Evolutionary conservation across 2,329 filamentous ascomycete species (phyloP), one percentile per base, ranked within the genome.

Genomic region (Sarocladiaceae sp.): DNA sequence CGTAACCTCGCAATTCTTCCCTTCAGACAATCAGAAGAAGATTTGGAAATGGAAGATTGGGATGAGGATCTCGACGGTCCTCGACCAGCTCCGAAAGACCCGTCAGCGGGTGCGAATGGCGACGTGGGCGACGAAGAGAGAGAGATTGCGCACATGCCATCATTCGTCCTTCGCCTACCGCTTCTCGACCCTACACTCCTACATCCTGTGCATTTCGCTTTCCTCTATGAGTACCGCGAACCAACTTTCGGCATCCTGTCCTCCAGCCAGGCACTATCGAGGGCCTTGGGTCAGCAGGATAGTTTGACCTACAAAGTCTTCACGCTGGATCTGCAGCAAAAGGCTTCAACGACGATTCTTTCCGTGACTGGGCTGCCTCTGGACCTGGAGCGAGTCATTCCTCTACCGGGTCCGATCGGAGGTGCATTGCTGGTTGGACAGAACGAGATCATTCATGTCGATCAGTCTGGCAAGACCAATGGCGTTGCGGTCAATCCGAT

Each of bases 191-290:
- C 90, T 50, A 81, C 78, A 51, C 75, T 98, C 54, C 80, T 91
- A 48, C 86, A 95, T 64, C 89, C 91, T 40, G 82, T 96, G 57
- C 88, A 95, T 60, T 79, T 98, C 58, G 83, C 87, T 45, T 98
- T 98, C 63, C 71, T 98, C 52, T 80, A 97, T 73, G 91, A 97
- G 68, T 98, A 98, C 65, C 83, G 93, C 62, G 93, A 97, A 65
- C 91, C 93, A 11, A 98, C 93, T 0, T 95, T 98, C 67, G 93
- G 91, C 46, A 90, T 98, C 48, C 73, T 98, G 33, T 93, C 88
- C 37, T 87, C 90, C 2, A 82, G 81, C 43, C 70, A 80, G 50
- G 74, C 82, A 27, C 80, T 83, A 12, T 90, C 89, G n/a, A 73
- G 76, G 45, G 83, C 87, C 3, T 70, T 97, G 44, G 85, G 89